phyloP scores from a whole-genome alignment of 768 basidiomycete genomes.

The Boletus bicolor region DNA sequence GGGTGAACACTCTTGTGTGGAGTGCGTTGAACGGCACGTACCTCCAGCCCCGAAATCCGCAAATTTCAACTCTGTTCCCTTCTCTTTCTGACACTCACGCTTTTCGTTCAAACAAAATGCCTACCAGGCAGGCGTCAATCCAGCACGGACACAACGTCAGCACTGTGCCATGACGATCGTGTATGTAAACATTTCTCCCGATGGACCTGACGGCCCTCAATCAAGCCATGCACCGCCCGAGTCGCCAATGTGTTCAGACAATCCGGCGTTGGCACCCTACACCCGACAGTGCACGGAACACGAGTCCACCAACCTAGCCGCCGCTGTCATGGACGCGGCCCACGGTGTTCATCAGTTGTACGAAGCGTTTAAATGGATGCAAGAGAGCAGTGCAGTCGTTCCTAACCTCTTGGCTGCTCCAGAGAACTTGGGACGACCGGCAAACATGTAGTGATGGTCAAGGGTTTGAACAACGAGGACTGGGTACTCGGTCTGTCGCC shows the following conservation, averaged over 20 bases:
- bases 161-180: background rate
- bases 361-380: constrained; percentile 49
- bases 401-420: constrained; percentile 38
- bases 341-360: constrained; percentile 45
- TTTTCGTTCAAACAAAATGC: constrained; percentile 28
- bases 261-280: no score
- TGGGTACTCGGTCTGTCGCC: background rate
- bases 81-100: background rate
- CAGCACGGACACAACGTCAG: constrained; percentile 54
- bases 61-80: no score
- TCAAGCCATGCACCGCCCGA: no score
- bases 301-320: no score
- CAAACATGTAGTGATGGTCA: constrained; percentile 6
- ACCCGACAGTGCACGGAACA: no score
- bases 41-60: constrained; percentile 16
- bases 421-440: constrained; percentile 18
- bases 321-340: constrained; percentile 11
- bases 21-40: constrained; percentile 53
- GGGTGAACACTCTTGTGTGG: constrained; percentile 48
- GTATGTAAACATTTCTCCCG: constrained; percentile 13
- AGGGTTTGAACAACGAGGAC: background rate
- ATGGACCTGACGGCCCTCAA: constrained; percentile 41
- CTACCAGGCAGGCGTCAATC: constrained; percentile 39
- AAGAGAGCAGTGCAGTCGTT: constrained; percentile 55
- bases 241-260: no score